A percentile compares a stretch with the other conserved stretches of the same genome.
Evolutionary conservation across 1,284 basidiomycete genomes (phyloP).

Genomic region (Cutaneotrichosporon sp.): DNA sequence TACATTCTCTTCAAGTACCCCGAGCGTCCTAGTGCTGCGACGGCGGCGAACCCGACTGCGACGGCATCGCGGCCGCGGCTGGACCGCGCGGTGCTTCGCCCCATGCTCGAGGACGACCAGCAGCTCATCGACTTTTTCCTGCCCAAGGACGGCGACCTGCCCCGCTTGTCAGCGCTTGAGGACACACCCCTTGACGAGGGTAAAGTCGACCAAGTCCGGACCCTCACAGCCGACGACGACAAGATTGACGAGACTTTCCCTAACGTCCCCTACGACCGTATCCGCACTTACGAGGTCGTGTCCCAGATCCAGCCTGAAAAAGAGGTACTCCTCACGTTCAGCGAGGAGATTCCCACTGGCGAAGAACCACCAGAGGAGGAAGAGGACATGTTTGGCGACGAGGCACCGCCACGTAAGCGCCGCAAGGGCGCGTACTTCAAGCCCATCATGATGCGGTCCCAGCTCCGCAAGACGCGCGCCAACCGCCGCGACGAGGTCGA

Average conservation of each 20-base stretch:
- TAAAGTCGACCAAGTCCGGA: neutral
- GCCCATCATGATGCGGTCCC: slow-evolving; percentile 76
- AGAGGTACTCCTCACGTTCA: slow-evolving; percentile 72
- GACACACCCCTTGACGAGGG: slow-evolving; percentile 23
- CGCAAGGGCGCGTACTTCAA: slow-evolving; percentile 76
- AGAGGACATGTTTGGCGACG: slow-evolving; percentile 19
- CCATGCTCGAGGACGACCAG: slow-evolving; percentile 72
- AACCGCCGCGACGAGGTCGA: slow-evolving; percentile 22
- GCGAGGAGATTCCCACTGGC: slow-evolving; percentile 47
- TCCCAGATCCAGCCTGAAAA: slow-evolving; percentile 48
- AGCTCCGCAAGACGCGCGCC: slow-evolving; percentile 70
- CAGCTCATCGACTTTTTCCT: slow-evolving; percentile 86
- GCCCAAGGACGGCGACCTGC: slow-evolving; percentile 64
- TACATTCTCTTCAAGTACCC: slow-evolving; percentile 84
- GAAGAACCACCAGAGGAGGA: slow-evolving; percentile 8
- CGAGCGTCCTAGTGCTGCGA: slow-evolving; percentile 67
- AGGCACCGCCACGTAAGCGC: slow-evolving; percentile 33
- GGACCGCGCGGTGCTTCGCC: slow-evolving; percentile 76
- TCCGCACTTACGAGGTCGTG: slow-evolving; percentile 44
- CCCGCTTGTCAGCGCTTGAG: slow-evolving; percentile 21
- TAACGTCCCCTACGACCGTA: slow-evolving; percentile 34
- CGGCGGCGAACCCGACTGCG: slow-evolving; percentile 65
- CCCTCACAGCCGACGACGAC: slow-evolving; percentile 23
- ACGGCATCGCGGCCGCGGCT: slow-evolving; percentile 51
- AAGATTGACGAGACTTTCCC: slow-evolving; percentile 29